Evolutionary conservation across 805 yeast species (phyloP), one percentile per base, ranked within the genome.

Genomic region (Pichia exigua): DNA sequence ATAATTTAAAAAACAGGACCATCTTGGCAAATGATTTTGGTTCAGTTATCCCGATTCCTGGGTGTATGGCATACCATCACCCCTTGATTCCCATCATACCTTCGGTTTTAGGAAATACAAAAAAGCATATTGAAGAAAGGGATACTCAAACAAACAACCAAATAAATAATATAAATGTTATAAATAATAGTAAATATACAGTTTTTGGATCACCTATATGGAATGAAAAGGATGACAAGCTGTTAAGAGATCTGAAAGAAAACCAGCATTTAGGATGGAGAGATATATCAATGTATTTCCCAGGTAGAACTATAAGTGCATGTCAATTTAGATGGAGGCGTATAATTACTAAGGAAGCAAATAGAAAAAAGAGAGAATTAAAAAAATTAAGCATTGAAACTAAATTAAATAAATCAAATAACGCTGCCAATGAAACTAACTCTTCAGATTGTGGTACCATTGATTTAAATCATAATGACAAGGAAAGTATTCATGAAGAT

Each of bases 271-370:
- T 88, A 57, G 96, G 96, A 1, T 88, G 96, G 96, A 83, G 88
- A 65, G 95, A 88, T 56, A 87, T 88, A 44, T 82, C 94, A 1
- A 75, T 82, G 40, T 86, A 85, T 63, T 88, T 88, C 65, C 73
- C 77, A 30, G 83, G 84, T 62, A 72, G 96, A 61, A 88, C 96
- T 2, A 92, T 95, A 30, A 88, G 87, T 64, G 95, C 95, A 2
- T 87, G 95, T 61, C 95, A 87, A 69, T 87, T 87, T 64, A 77
- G 96, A 59, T 88, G 96, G 96, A 77, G 96, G 64, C 69, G 96
- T 54, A 67, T 82, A 39, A 78, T 26, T 15, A 43, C 35, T 15
- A 50, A 46, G 17, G 53, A 50, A 26, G 38, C 44, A 26, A 50
- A 46, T 26, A 26, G 21, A 9, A 38, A 32, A 26, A 50, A 50